A percentile compares a stretch with the other conserved stretches of the same genome.
Evolutionary conservation across 495 filamentous ascomycete genomes (phyloP).

Genomic region (Extremus antarcticus): DNA sequence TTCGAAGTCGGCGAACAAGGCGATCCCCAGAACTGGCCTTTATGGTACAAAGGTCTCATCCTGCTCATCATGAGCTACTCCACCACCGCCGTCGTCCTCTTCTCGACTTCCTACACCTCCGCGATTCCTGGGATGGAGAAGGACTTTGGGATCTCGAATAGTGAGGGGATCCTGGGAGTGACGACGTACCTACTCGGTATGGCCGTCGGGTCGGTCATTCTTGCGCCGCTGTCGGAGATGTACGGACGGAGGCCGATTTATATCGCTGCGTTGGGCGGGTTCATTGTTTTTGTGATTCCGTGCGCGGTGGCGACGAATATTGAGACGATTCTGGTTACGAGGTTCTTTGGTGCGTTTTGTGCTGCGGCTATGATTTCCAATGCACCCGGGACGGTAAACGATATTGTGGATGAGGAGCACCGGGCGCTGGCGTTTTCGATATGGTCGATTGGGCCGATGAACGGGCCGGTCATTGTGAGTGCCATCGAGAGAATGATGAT

Average conservation of each 20-base stretch:
- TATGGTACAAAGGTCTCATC: slow-evolving; percentile 53
- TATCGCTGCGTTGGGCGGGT: slow-evolving; percentile 48
- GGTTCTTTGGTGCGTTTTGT: slow-evolving; percentile 68
- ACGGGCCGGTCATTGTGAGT: slow-evolving; percentile 28
- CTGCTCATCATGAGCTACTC: slow-evolving; percentile 58
- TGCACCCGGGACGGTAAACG: slow-evolving; percentile 70
- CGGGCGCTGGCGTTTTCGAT: slow-evolving; percentile 63
- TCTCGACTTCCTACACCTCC: slow-evolving; percentile 72
- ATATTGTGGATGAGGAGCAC: slow-evolving; percentile 60
- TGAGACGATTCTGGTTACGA: slow-evolving; percentile 50
- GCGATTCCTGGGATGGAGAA: slow-evolving; percentile 54
- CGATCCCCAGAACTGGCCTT: slow-evolving; percentile 68
- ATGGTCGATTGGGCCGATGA: slow-evolving; percentile 65
- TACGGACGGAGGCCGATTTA: slow-evolving; percentile 71
- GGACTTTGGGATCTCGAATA: slow-evolving; percentile 50
- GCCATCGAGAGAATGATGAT: too few species aligned
- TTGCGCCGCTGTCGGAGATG: slow-evolving; percentile 69
- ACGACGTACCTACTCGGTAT: slow-evolving; percentile 71
- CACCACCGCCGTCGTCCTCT: slow-evolving; percentile 69
- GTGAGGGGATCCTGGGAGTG: slow-evolving; percentile 59
- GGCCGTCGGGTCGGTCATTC: slow-evolving; percentile 58
- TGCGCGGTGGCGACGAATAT: slow-evolving; percentile 58
- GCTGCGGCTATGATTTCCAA: slow-evolving; percentile 73
- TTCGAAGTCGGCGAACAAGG: slow-evolving; percentile 54
- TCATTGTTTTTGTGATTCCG: slow-evolving; percentile 58